Base-by-base conservation (phyloP, 768 basidiomycete species). In the Amanita exitialis region DNA sequence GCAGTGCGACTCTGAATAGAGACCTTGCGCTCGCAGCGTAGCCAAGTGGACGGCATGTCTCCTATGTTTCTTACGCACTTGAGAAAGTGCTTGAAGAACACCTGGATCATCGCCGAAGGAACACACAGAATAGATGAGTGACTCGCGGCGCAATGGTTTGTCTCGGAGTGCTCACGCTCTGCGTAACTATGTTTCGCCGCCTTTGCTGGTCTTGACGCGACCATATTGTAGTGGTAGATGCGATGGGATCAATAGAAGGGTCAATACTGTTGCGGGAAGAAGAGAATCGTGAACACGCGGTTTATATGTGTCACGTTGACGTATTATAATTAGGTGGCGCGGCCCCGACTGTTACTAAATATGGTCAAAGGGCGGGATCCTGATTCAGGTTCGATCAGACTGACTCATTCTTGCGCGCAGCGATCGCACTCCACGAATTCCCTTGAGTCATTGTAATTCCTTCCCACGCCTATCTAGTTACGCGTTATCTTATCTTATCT, bases 1-100 rank as follows among this genome's bases (percentile, higher is more conserved):
- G 41, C 16, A 35, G 10, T 12, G 37, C 10, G 16, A 35, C 15
- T n/a, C n/a, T n/a, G 35, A 44, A 44, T 13, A 18, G n/a, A 13
- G 34, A 73, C 74, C 65, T 64, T 77, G 74, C 30, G 74, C 72
- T 20, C 72, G 62, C 13, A 79, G 56, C 3, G 72, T 71, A 18
- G 75, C 72, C 12, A 71, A 53, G 57, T 77, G 75, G 6, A 79
- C 58, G 13, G 66, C 62, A 55, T 71, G 68, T 44, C 67, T 73
- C 57, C 65, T 71, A 51, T 74, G 72, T 18, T 73, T 71, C 51
- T 66, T 67, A 55, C 75, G 74, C 28, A 72, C 53, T 37, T 69
- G 68, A 12, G 69, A 65, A 43, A 75, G 67, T 15, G 77, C 75
- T 18, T 68, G 62, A 13, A 77, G 64, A 20, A 78, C 74, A 47